Conservation (phyloP, 1,139 yeast genomes). For the Wickerhamomyces sp. region DNA sequence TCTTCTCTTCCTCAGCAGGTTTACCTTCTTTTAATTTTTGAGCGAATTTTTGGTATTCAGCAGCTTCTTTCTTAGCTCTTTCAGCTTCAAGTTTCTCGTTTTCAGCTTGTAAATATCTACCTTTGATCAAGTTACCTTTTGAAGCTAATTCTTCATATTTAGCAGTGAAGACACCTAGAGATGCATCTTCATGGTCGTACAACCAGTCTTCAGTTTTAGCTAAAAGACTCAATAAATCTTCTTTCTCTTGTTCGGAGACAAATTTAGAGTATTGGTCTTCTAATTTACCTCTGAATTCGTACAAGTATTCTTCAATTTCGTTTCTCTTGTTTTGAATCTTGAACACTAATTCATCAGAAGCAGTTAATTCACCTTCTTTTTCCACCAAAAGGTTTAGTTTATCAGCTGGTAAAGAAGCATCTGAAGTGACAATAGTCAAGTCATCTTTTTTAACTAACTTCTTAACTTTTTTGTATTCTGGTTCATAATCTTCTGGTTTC, state of each 20-base stretch:
- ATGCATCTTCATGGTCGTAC: constrained; percentile 94
- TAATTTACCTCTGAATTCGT: constrained; percentile 94
- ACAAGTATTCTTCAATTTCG: constrained; percentile 96
- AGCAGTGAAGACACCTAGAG: constrained; percentile 96
- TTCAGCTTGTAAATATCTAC: constrained; percentile 90
- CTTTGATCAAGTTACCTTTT: constrained; percentile 90
- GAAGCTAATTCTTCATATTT: constrained; percentile 96
- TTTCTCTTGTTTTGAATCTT: constrained; percentile 99
- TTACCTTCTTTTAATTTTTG: constrained; percentile 81
- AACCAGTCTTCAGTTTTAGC: constrained; percentile 96
- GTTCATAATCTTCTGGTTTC: constrained; percentile 75
- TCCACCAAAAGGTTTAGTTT: constrained; percentile 63
- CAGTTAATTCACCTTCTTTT: constrained; percentile 76
- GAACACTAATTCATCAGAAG: constrained; percentile 93
- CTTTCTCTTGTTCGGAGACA: constrained; percentile 89
- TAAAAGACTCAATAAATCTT: constrained; percentile 67
- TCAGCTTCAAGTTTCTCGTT: constrained; percentile 92
- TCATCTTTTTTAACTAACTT: constrained; percentile 91
- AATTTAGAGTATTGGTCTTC: constrained; percentile 88
- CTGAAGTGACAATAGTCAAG: constrained; percentile 53
- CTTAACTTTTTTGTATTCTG: constrained; percentile 87
- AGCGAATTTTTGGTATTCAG: constrained; percentile 82
- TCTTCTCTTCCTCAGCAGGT: constrained; percentile 31
- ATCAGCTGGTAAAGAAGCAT: constrained; percentile 61
- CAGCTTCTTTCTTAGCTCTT: constrained; percentile 85